Evolutionary conservation across 2,329 filamentous ascomycete species (phyloP).

Genomic region (Beauveria brongniartii): DNA sequence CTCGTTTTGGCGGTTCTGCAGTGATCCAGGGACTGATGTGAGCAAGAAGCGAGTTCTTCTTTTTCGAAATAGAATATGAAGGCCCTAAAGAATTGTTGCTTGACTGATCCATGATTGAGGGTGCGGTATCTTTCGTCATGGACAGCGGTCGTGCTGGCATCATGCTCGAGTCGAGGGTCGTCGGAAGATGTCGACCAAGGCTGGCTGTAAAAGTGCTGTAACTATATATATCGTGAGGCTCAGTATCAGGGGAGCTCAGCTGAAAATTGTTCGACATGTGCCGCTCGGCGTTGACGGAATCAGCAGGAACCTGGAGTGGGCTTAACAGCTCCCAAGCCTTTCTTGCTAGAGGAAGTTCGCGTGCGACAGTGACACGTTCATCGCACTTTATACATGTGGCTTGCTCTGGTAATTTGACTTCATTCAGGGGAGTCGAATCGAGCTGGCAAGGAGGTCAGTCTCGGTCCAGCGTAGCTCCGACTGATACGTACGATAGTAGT

Average conservation of each 20-base stretch:
- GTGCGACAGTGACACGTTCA: constrained; percentile 25
- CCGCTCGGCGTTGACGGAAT: constrained; percentile 29
- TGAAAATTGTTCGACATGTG: constrained; percentile 29
- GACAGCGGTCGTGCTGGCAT: neutral
- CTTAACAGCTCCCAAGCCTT: constrained; percentile 29
- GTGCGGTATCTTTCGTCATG: neutral
- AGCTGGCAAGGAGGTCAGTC: neutral
- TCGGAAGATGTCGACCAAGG: neutral
- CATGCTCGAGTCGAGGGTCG: neutral
- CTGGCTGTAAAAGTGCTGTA: constrained; percentile 3
- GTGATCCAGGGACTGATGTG: constrained; percentile 3
- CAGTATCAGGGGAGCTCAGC: constrained; percentile 18
- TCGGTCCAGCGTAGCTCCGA: too few species aligned
- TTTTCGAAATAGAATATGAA: neutral
- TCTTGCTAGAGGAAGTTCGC: constrained; percentile 27
- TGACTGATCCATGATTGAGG: constrained; percentile 4
- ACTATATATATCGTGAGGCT: neutral
- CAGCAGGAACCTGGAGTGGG: constrained; percentile 27
- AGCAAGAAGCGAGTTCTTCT: neutral
- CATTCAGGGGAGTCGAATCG: neutral
- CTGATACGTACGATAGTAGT: constrained; percentile 18
- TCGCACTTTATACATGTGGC: constrained; percentile 25
- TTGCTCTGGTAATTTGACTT: neutral
- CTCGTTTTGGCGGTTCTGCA: neutral
- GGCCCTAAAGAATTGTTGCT: constrained; percentile 7